phyloP scores from a whole-genome alignment of 1,284 basidiomycete species.

The Cystobasidiaceae sp. region DNA sequence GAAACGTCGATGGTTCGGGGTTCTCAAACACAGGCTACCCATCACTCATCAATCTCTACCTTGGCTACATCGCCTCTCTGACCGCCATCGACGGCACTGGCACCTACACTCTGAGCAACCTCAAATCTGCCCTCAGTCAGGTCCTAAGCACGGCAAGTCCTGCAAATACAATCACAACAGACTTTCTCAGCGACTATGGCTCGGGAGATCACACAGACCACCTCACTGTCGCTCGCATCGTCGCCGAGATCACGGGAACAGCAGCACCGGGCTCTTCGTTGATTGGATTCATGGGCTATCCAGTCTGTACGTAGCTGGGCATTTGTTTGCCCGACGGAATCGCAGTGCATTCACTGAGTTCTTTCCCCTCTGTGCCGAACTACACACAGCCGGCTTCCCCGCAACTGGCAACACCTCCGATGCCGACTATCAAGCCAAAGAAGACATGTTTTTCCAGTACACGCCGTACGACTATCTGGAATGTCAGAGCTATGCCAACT shows the following conservation, averaged over 20 bases:
- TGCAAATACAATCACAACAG: constrained; percentile 33
- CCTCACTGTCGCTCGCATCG: constrained; percentile 33
- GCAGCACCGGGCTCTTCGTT: constrained; percentile 27
- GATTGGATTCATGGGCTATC: constrained; percentile 37
- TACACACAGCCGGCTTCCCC: not conserved
- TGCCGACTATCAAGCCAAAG: constrained; percentile 30
- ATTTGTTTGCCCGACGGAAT: no score
- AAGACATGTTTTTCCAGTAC: constrained; percentile 38
- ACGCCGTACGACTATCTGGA: constrained; percentile 38
- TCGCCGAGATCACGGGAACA: not conserved
- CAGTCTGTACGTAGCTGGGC: not conserved
- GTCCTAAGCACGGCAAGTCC: constrained; percentile 35
- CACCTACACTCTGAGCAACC: constrained; percentile 33
- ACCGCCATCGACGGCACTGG: constrained; percentile 32
- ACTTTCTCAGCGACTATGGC: constrained; percentile 36
- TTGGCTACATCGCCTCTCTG: constrained; percentile 36
- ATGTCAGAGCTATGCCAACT: constrained; percentile 30
- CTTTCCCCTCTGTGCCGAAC: not conserved
- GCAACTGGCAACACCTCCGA: not conserved
- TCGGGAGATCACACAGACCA: constrained; percentile 40
- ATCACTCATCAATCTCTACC: constrained; percentile 37
- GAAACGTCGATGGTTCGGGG: constrained; percentile 33
- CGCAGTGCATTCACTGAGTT: no score
- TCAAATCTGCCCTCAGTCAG: constrained; percentile 34
- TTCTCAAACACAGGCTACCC: constrained; percentile 31